Evolutionary conservation across 2,329 filamentous ascomycete genomes (phyloP).

Genomic region (Trichoderma cornu-damae): DNA sequence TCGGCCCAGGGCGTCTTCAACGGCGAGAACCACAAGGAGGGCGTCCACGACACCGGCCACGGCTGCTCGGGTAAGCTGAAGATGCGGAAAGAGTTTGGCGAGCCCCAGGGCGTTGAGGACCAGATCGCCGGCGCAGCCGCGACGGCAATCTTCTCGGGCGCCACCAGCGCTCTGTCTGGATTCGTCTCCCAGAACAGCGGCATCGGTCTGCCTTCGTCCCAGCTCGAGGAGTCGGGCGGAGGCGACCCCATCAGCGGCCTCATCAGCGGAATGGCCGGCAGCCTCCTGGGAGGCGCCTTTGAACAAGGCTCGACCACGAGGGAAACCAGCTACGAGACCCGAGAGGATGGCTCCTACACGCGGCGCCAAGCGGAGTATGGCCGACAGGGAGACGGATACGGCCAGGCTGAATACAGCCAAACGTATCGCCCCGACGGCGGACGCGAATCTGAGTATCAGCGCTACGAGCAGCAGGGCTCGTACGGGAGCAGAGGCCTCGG

Average conservation of each 20-base stretch:
- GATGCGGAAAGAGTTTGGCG: slow-evolving; percentile 63
- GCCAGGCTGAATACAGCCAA: slow-evolving; percentile 55
- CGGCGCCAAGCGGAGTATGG: slow-evolving; percentile 59
- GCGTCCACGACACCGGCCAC: slow-evolving; percentile 76
- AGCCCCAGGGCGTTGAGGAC: slow-evolving; percentile 48
- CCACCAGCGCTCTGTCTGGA: slow-evolving; percentile 48
- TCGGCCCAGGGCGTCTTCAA: slow-evolving; percentile 71
- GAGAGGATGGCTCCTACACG: slow-evolving; percentile 56
- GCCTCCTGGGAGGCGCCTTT: slow-evolving; percentile 59
- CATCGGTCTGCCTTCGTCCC: slow-evolving; percentile 33
- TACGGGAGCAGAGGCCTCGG: slow-evolving; percentile 34
- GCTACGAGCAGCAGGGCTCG: slow-evolving; percentile 54
- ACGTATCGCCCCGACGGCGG: slow-evolving; percentile 56
- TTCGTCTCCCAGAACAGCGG: slow-evolving; percentile 45
- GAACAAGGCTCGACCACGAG: slow-evolving; percentile 50
- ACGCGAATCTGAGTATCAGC: slow-evolving; percentile 54
- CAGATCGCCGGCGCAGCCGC: slow-evolving; percentile 53
- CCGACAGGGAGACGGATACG: slow-evolving; percentile 52
- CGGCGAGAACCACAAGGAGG: slow-evolving; percentile 81
- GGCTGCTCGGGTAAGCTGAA: slow-evolving; percentile 74
- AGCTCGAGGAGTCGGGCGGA: slow-evolving; percentile 43
- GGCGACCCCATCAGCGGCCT: slow-evolving; percentile 65
- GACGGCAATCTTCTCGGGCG: slow-evolving; percentile 52
- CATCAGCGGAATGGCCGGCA: slow-evolving; percentile 59
- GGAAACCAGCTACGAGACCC: slow-evolving; percentile 48